phyloP scores from a whole-genome alignment of 305 asterid genomes.

The Euphrasia arctica region DNA sequence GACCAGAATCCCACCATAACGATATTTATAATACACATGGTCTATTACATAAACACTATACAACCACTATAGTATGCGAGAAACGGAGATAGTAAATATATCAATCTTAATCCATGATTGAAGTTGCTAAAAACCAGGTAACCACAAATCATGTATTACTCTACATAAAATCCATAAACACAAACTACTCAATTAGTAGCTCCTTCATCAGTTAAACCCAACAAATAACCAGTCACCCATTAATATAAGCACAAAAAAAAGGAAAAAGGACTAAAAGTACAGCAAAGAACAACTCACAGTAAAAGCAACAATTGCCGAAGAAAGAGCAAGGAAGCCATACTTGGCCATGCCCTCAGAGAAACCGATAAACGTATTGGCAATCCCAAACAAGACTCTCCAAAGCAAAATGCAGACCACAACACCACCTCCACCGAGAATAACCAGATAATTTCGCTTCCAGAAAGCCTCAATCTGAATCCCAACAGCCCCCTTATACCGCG shows the following conservation, averaged over 20 bases:
- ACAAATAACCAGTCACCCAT: conserved; percentile 1
- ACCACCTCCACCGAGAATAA: conserved; percentile 68
- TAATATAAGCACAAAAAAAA: neutral
- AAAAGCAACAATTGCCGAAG: conserved; percentile 77
- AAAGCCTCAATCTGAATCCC: conserved; percentile 83
- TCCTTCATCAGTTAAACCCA: conserved; percentile 12
- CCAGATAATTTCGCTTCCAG: conserved; percentile 78
- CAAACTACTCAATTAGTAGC: conserved; percentile 3
- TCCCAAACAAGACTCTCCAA: conserved; percentile 83
- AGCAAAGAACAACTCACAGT: conserved; percentile 61
- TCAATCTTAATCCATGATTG: conserved; percentile 8
- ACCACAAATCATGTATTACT: neutral
- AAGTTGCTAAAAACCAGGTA: neutral
- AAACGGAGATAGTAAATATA: conserved; percentile 1
- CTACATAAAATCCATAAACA: neutral
- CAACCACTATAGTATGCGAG: neutral
- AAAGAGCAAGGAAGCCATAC: conserved; percentile 92
- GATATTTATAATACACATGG: neutral
- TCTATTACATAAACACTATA: neutral
- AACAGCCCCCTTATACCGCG: conserved; percentile 68
- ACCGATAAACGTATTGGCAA: conserved; percentile 77
- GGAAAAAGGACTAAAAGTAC: conserved; percentile 1
- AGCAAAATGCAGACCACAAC: conserved; percentile 70
- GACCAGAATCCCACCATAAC: neutral
- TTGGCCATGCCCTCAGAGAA: conserved; percentile 98